phyloP scores from a whole-genome alignment of 2,329 filamentous ascomycete genomes.

The Calonectria honghensis region DNA sequence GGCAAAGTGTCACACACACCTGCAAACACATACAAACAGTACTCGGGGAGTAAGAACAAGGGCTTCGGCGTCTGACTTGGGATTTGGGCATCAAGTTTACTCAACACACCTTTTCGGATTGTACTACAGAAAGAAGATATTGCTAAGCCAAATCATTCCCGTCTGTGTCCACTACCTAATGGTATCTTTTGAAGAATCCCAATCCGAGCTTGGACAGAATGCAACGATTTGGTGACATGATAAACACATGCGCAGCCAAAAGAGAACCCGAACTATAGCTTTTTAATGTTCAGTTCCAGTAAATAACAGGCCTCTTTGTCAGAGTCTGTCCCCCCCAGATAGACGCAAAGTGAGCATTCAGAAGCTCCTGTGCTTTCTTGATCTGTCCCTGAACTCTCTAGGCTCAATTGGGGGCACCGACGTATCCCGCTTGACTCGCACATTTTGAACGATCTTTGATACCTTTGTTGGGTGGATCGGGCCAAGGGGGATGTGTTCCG shows the following conservation, averaged over 20 bases:
- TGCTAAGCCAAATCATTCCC: not conserved
- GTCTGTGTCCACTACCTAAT: not conserved
- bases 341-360: not conserved
- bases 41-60: not conserved
- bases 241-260: not conserved
- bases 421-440: too few relatives aligned
- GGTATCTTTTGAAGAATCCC: not conserved
- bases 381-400: not conserved
- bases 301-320: not conserved
- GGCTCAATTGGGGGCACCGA: not conserved
- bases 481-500: not conserved
- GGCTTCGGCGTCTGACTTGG: not conserved
- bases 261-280: not conserved
- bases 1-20: too few relatives aligned
- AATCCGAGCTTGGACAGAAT: not conserved
- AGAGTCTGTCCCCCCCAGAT: not conserved
- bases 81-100: not conserved
- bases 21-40: not conserved
- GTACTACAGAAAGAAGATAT: not conserved
- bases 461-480: too few relatives aligned
- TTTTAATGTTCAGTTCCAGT: not conserved
- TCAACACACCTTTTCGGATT: not conserved
- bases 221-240: not conserved
- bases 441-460: not conserved
- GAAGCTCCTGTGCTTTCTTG: not conserved